Evolutionary conservation across 2,329 filamentous ascomycete species (phyloP).

Genomic region (Albifimbria verrucaria): DNA sequence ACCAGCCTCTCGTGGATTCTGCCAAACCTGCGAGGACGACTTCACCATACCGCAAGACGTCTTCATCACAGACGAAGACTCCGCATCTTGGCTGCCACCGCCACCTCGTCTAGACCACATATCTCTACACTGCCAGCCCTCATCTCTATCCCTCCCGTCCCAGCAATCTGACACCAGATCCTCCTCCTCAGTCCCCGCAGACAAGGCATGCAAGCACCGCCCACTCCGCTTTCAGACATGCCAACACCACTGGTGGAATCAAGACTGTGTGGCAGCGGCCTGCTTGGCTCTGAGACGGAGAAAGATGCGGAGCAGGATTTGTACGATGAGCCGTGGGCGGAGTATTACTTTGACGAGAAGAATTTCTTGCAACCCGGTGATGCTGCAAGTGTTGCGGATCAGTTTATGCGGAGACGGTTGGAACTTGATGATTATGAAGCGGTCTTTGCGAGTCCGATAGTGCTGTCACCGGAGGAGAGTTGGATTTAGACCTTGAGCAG

Average conservation of each 20-base stretch:
- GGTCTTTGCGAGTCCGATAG: slow-evolving; percentile 14
- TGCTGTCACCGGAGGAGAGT: slow-evolving; percentile 14
- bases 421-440: slow-evolving; percentile 15
- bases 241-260: slow-evolving; percentile 17
- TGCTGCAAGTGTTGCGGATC: slow-evolving; percentile 6
- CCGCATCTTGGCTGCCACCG: neutral
- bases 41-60: neutral
- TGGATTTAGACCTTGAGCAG: slow-evolving; percentile 15
- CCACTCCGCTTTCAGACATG: slow-evolving; percentile 16
- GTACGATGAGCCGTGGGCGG: slow-evolving; percentile 25
- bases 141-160: neutral
- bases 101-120: neutral
- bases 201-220: slow-evolving; percentile 2
- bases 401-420: slow-evolving; percentile 11
- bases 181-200: neutral
- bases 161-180: neutral
- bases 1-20: neutral
- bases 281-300: slow-evolving; percentile 1
- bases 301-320: slow-evolving; percentile 11
- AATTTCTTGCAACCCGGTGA: slow-evolving; percentile 12
- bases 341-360: slow-evolving; percentile 27
- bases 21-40: neutral
- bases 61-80: neutral
- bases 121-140: neutral
- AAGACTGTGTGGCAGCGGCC: slow-evolving; percentile 12